Evolutionary conservation across 768 basidiomycete species (phyloP).

Genomic region (Megacollybia marginata): DNA sequence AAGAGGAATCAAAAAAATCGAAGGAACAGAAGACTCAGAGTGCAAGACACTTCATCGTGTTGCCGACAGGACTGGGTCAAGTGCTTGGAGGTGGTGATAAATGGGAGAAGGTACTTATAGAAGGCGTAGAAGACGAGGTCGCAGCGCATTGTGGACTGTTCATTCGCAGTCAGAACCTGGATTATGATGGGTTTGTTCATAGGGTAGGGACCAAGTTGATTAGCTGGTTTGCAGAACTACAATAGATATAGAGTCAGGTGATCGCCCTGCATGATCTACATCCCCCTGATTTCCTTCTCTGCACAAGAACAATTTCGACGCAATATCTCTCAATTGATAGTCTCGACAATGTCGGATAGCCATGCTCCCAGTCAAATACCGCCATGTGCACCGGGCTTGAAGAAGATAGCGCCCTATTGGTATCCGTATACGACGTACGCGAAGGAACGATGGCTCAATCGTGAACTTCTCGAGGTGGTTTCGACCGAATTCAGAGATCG

Average conservation of each 20-base stretch:
- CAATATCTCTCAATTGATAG: no score
- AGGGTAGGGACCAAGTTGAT: slow-evolving; percentile 34
- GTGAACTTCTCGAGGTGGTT: slow-evolving; percentile 85
- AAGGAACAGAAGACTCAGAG: slow-evolving; percentile 17
- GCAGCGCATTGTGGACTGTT: slow-evolving; percentile 50
- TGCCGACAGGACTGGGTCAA: slow-evolving; percentile 37
- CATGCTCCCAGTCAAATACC: neutral
- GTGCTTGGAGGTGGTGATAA: slow-evolving; percentile 33
- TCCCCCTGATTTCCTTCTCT: no score
- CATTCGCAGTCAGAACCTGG: slow-evolving; percentile 39
- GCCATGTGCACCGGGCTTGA: slow-evolving; percentile 38
- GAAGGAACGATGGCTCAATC: slow-evolving; percentile 82
- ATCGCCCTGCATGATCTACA: no score
- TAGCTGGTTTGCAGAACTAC: slow-evolving; percentile 30
- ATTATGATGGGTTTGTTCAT: slow-evolving; percentile 42
- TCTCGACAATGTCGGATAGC: no score
- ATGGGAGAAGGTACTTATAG: slow-evolving; percentile 47
- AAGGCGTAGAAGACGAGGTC: slow-evolving; percentile 47
- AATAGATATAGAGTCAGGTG: neutral
- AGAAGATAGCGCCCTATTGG: slow-evolving; percentile 80
- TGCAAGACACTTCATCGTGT: slow-evolving; percentile 43
- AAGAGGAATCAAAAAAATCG: slow-evolving; percentile 12
- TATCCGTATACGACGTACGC: slow-evolving; percentile 91
- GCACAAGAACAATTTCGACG: no score
- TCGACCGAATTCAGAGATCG: slow-evolving; percentile 93